Conservation (phyloP, 1,284 basidiomycete genomes). For the Pholiota adiposa region DNA sequence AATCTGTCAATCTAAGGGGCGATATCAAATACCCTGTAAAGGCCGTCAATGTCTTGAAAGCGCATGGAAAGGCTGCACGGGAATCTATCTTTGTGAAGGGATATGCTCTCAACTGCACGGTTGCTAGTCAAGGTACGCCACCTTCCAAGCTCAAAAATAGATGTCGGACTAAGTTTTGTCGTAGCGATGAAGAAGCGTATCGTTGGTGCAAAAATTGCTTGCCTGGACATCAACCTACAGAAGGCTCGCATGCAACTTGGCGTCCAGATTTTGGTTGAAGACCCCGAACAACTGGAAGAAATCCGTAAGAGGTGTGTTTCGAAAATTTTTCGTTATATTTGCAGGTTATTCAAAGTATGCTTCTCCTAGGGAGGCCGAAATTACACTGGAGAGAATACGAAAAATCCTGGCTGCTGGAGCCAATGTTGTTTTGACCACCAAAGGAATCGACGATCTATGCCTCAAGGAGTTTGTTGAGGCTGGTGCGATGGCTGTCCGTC, state of each 20-base stretch:
- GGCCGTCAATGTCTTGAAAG: conserved; percentile 99
- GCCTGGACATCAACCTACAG: conserved; percentile 97
- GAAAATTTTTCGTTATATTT: background rate
- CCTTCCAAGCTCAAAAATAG: background rate
- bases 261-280: conserved; percentile 96
- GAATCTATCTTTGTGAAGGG: conserved; percentile 97
- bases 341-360: conserved; percentile 5
- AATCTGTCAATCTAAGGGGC: conserved; percentile 92
- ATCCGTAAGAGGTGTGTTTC: conserved; percentile 87
- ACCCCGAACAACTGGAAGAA: conserved; percentile 96
- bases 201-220: conserved; percentile 94
- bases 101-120: conserved; percentile 98
- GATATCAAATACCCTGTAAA: conserved; percentile 99
- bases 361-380: conserved; percentile 84
- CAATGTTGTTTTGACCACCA: conserved; percentile 97
- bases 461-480: conserved; percentile 99
- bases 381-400: conserved; percentile 93
- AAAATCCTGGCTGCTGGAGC: conserved; percentile 97
- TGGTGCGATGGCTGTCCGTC: conserved; percentile 97
- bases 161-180: background rate
- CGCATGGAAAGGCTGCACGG: conserved; percentile 94
- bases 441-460: conserved; percentile 98
- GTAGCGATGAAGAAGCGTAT: conserved; percentile 98
- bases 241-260: conserved; percentile 98
- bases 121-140: conserved; percentile 90